Evolutionary conservation across 139 green algal genomes (phyloP).

Genomic region (Coelastrella sp.): DNA sequence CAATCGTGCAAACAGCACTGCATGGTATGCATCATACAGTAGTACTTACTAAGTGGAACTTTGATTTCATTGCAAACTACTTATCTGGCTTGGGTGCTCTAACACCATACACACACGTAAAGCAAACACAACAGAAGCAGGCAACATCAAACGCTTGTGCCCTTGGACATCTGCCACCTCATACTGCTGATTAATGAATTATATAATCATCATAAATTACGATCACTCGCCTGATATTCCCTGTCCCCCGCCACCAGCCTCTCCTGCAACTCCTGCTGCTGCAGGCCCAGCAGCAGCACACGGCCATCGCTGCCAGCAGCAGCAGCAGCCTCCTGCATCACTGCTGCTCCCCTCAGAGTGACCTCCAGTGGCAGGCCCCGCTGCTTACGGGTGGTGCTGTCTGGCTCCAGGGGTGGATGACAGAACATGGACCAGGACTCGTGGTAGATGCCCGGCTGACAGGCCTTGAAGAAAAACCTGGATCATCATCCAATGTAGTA

Average conservation of each 20-base stretch:
- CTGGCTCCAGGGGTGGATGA: constrained; percentile 13
- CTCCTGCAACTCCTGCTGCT: constrained; percentile 20
- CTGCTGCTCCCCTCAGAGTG: neutral
- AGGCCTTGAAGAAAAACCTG: constrained; percentile 33
- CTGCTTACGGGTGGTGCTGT: neutral
- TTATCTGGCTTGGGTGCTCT: no score
- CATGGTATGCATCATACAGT: no score
- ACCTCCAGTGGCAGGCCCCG: neutral
- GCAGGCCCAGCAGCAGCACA: neutral
- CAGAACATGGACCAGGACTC: constrained; percentile 16
- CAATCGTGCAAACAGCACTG: no score
- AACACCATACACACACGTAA: no score
- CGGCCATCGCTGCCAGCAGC: neutral
- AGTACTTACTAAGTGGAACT: no score
- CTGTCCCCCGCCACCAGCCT: neutral
- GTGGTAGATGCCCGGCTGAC: neutral
- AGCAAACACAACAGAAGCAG: no score
- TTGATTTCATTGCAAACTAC: no score
- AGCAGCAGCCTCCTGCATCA: neutral
- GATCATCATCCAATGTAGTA: no score
- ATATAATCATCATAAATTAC: no score
- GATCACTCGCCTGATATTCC: neutral
- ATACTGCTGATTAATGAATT: no score
- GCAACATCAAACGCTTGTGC: no score
- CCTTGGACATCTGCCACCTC: no score